A percentile compares a stretch with the other conserved stretches of the same genome.
Conservation (phyloP, 208 protist species). For the Wallacemonas sp. region DNA sequence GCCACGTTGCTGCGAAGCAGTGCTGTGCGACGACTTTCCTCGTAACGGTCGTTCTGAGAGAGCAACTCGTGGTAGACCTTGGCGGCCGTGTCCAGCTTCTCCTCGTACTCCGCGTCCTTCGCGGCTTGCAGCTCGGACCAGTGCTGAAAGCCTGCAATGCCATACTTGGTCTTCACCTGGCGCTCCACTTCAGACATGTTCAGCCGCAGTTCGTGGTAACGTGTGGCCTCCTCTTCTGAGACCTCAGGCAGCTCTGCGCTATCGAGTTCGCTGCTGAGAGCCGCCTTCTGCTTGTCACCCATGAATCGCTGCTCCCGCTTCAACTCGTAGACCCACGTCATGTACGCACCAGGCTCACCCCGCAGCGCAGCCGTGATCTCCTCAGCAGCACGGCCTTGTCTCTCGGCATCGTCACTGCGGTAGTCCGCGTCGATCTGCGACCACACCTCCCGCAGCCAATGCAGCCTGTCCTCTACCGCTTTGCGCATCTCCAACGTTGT, state of each 20-base stretch:
- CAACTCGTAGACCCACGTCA: constrained; percentile 85
- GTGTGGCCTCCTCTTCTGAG: constrained; percentile 74
- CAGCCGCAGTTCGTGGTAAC: constrained; percentile 64
- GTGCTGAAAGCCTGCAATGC: constrained; percentile 80
- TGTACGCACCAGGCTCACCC: constrained; percentile 83
- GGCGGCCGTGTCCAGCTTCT: constrained; percentile 76
- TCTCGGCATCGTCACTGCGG: constrained; percentile 55
- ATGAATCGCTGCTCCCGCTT: constrained; percentile 66
- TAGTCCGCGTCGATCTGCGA: constrained; percentile 89
- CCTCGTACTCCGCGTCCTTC: constrained; percentile 77
- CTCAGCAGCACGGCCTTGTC: constrained; percentile 61
- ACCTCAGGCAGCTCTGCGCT: constrained; percentile 71
- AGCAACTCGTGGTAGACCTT: constrained; percentile 78
- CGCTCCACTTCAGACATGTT: constrained; percentile 80
- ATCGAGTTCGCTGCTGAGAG: constrained; percentile 38
- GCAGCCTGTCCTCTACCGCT: constrained; percentile 61
- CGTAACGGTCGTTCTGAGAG: constrained; percentile 61
- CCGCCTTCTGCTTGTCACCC: constrained; percentile 52
- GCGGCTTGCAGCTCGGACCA: constrained; percentile 83
- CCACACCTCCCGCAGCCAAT: constrained; percentile 87
- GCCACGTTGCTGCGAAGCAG: constrained; percentile 66
- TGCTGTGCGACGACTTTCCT: constrained; percentile 71
- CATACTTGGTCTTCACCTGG: constrained; percentile 68
- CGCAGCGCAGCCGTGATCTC: constrained; percentile 75
- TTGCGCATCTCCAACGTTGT: constrained; percentile 66